Percentiles rank a stretch among this genome's conserved stretches.
phyloP scores from a whole-genome alignment of 768 basidiomycete species.

The Kwoniella bestiolae region DNA sequence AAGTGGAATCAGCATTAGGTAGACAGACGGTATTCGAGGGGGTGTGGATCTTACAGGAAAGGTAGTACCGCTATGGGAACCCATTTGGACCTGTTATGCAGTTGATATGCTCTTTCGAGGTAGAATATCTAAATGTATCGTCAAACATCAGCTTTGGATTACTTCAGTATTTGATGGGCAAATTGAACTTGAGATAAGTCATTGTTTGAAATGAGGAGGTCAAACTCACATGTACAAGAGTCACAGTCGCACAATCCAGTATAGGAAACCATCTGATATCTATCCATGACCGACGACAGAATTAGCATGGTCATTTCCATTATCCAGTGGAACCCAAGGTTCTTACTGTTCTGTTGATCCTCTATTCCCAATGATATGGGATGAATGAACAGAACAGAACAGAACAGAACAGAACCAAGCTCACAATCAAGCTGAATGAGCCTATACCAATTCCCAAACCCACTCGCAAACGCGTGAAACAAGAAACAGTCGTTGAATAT shows the following conservation, averaged over 20 bases:
- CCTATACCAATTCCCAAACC: constrained; percentile 25
- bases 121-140: constrained; percentile 18
- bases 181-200: no score
- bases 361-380: no score
- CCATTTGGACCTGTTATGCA: constrained; percentile 15
- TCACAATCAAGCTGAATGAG: constrained; percentile 16
- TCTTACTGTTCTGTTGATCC: no score
- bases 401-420: neutral
- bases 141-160: neutral
- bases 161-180: no score
- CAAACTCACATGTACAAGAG: constrained; percentile 12
- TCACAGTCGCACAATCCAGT: constrained; percentile 11
- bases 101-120: constrained; percentile 19
- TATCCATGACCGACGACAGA: neutral
- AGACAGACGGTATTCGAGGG: neutral
- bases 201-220: no score
- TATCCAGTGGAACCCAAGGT: no score
- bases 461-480: constrained; percentile 18
- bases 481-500: constrained; percentile 9
- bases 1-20: neutral
- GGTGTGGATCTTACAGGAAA: constrained; percentile 15
- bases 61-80: constrained; percentile 7
- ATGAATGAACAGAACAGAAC: no score
- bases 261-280: constrained; percentile 18
- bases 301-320: no score